Evolutionary conservation across 2,329 filamentous ascomycete species (phyloP), one percentile per base, ranked within the genome.

Genomic region (Colletotrichum truncatum): DNA sequence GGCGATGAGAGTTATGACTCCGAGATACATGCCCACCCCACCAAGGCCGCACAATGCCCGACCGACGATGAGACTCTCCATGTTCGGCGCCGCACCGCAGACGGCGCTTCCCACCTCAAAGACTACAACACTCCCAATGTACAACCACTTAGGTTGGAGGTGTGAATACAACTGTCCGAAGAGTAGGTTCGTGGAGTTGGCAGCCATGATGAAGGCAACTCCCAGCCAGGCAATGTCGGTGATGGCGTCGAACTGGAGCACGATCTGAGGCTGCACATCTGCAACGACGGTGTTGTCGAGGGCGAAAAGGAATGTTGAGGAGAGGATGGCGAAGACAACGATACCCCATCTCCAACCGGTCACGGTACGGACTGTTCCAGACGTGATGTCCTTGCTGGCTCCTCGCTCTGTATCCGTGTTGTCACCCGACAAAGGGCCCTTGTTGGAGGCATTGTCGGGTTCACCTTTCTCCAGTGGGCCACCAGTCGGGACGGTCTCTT

Each of bases 271-370:
- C 62, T 84, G 80, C 4, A 84, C 73, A 67, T 81, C 80, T 3
- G 82, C 82, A 1, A 82, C 74, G 56, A 84, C 80, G 4, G 81
- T 85, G 21, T 78, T 82, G 67, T 80, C 77, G 6, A 80, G 71
- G 7, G 77, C 74, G 55, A 80, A 80, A 9, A 82, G 77, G 25
- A 80, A 62, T 16, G 64, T 60, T 2, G 59, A 68, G 3, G 68
- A 62, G 12, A 71, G 48, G 10, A 71, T 58, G 25, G 65, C 54
- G 18, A 64, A 39, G 52, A 71, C 67, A 28, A 68, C 45, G 26
- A 73, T 28, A 56, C 68, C 18, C 53, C 69, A 67, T 36, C 72
- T 57, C 23, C 54, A 18, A 8, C 66, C 56, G 6, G 55, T 56
- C 6, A 67, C 62, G 10, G 56, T 64, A 12, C 64, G 49, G 1